Percentiles rank a stretch among this genome's conserved stretches.
Conservation (phyloP, 108 stramenopile genomes). For the Bacterosira constricta region DNA sequence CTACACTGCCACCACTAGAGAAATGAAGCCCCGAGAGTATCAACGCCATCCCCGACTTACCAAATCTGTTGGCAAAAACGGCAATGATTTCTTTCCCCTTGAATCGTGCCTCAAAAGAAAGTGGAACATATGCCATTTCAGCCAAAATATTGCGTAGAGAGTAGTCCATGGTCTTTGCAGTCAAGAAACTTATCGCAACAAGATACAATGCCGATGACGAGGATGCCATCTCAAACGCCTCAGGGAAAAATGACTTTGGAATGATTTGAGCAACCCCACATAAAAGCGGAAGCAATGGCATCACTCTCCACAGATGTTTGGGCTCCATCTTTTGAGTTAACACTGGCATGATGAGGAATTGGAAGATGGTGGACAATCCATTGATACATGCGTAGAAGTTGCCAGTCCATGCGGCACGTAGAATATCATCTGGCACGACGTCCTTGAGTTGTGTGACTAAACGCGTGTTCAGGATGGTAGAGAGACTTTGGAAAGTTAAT, state of each 20-base stretch:
- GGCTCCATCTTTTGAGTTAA: slow-evolving; percentile 69
- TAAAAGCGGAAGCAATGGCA: slow-evolving; percentile 59
- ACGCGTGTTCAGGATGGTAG: slow-evolving; percentile 77
- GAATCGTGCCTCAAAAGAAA: slow-evolving; percentile 77
- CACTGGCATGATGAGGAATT: slow-evolving; percentile 70
- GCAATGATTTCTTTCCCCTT: slow-evolving; percentile 89
- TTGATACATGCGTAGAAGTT: slow-evolving; percentile 82
- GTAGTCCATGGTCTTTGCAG: slow-evolving; percentile 74
- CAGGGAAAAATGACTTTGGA: slow-evolving; percentile 5
- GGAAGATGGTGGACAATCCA: slow-evolving; percentile 68
- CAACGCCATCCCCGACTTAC: slow-evolving; percentile 84
- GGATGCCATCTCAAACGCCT: slow-evolving; percentile 3
- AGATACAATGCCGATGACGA: slow-evolving; percentile 44
- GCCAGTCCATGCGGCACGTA: slow-evolving; percentile 84
- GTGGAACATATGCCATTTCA: slow-evolving; percentile 77
- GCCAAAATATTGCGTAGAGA: slow-evolving; percentile 73
- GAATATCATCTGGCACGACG: slow-evolving; percentile 65
- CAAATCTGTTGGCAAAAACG: slow-evolving; percentile 87
- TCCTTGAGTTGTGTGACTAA: slow-evolving; percentile 68
- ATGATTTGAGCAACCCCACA: slow-evolving; percentile 25
- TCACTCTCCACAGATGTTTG: slow-evolving; percentile 64
- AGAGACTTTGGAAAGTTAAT: slow-evolving; percentile 81
- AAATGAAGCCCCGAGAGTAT: slow-evolving; percentile 74
- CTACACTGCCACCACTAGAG: slow-evolving; percentile 3
- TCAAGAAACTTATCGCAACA: slow-evolving; percentile 62